phyloP scores from a whole-genome alignment of 176 grass and related monocot species.

The Musa acuminata region DNA sequence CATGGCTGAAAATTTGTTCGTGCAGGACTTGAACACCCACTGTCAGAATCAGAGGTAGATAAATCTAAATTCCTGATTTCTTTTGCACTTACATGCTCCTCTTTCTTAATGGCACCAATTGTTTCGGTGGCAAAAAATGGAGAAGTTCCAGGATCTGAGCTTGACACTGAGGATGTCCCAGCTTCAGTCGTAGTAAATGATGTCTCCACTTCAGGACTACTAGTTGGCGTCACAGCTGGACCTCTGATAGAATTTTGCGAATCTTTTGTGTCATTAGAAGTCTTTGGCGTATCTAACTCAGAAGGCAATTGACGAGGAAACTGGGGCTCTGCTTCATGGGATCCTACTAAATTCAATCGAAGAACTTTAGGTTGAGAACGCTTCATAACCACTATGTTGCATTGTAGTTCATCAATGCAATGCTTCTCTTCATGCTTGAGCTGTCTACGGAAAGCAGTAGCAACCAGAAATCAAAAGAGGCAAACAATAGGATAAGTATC shows the following conservation, averaged over 20 bases:
- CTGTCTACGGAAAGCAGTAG: slow-evolving; percentile 32
- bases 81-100: slow-evolving; percentile 38
- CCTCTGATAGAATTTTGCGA: slow-evolving; percentile 48
- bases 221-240: slow-evolving; percentile 78
- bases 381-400: slow-evolving; percentile 99
- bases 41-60: slow-evolving; percentile 82
- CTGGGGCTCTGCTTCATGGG: slow-evolving; percentile 59
- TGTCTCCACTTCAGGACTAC: slow-evolving; percentile 73
- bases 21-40: slow-evolving; percentile 50
- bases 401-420: slow-evolving; percentile 89
- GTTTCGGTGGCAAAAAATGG: slow-evolving; percentile 68
- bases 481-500: slow-evolving; percentile 13
- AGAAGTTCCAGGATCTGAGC: slow-evolving; percentile 87
- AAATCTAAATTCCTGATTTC: slow-evolving; percentile 36
- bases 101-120: slow-evolving; percentile 51
- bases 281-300: slow-evolving; percentile 23
- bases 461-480: slow-evolving; percentile 10
- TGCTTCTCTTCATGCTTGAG: slow-evolving; percentile 90
- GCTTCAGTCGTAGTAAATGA: slow-evolving; percentile 80
- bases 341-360: slow-evolving; percentile 86
- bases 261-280: slow-evolving; percentile 38
- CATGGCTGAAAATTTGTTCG: slow-evolving; percentile 61
- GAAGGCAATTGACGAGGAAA: slow-evolving; percentile 23
- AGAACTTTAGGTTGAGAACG: slow-evolving; percentile 92
- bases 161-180: slow-evolving; percentile 89